Evolutionary conservation across 2,329 filamentous ascomycete genomes (phyloP), one percentile per base, ranked within the genome.

Genomic region (Stagonosporopsis chrysanthemi): DNA sequence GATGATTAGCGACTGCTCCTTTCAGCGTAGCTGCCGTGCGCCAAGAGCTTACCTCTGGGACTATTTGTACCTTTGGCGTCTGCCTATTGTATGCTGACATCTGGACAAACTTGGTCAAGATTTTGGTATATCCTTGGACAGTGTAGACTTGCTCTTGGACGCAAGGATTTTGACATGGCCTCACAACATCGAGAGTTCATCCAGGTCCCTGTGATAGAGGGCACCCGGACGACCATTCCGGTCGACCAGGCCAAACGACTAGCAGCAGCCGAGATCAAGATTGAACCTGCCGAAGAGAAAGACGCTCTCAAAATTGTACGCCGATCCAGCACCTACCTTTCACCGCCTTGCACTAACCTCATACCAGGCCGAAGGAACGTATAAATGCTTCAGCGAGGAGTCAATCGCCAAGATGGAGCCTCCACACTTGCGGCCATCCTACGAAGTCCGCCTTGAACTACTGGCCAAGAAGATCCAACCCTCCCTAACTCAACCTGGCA

Each of bases 341-440:
- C 51, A 31, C 4, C 19, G 14, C 17, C 8, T 4, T 22, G 4
- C 2, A 1, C 42, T 57, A 39, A 56, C 43, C 17, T 3, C 8
- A 8, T n/a, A 14, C 14, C 28, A 74, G 72, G 70, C 68, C n/a
- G 60, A 69, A 59, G 65, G 65, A 2, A 40, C 75, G n/a, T 74
- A 74, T 60, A 26, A 52, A 11, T 56, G 50, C 45, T 74, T 73
- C 40, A 59, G 65, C 3, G 54, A 60, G 19, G 35, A 23, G 1
- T 70, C 56, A 28, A 74, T 68, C 63, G 53, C 53, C 1, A 58
- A 40, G 14, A 71, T 56, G 46, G 71, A 75, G 8, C 72, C 71
- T 0, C 52, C 24, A 0, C 56, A 57, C 0, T 48, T 66, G 0
- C 68, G 69, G 2, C 65, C 65, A 1, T 22, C 63, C 0, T 22